Conservation (phyloP, 495 filamentous ascomycete genomes). For the Podospora conica region DNA sequence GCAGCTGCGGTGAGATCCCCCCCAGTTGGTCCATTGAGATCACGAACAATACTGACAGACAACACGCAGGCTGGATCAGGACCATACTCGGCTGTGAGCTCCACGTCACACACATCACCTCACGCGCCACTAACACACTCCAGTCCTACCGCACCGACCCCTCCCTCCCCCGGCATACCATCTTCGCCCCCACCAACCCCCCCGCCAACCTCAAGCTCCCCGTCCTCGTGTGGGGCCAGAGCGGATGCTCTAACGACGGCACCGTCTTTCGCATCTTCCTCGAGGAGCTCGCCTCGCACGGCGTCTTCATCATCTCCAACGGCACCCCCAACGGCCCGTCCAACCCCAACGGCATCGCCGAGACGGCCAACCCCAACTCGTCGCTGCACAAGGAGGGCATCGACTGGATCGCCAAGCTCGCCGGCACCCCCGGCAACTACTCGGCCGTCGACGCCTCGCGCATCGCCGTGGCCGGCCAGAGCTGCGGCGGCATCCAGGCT, state of each 20-base stretch:
- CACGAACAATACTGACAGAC: neutral
- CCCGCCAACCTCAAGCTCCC: conserved; percentile 4
- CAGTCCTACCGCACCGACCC: neutral
- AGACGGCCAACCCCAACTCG: neutral
- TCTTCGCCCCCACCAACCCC: conserved; percentile 3
- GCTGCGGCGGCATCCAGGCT: conserved; percentile 8
- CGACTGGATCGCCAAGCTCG: conserved; percentile 4
- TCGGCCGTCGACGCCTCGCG: conserved; percentile 3
- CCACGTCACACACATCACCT: neutral
- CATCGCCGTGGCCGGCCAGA: conserved; percentile 2
- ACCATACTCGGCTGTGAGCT: neutral
- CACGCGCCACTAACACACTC: neutral
- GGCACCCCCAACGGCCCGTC: neutral
- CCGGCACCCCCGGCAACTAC: conserved; percentile 2
- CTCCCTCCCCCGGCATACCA: neutral
- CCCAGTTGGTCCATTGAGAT: neutral
- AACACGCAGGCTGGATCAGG: neutral
- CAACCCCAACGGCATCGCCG: conserved; percentile 8
- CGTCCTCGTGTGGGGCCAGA: conserved; percentile 5
- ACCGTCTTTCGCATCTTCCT: neutral
- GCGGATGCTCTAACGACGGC: conserved; percentile 2
- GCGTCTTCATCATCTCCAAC: conserved; percentile 6
- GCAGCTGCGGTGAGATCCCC: neutral
- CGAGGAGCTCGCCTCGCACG: conserved; percentile 1
- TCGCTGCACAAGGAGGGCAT: neutral